Evolutionary conservation across 108 stramenopile species (phyloP).

Genomic region (Epithemia pelagica): DNA sequence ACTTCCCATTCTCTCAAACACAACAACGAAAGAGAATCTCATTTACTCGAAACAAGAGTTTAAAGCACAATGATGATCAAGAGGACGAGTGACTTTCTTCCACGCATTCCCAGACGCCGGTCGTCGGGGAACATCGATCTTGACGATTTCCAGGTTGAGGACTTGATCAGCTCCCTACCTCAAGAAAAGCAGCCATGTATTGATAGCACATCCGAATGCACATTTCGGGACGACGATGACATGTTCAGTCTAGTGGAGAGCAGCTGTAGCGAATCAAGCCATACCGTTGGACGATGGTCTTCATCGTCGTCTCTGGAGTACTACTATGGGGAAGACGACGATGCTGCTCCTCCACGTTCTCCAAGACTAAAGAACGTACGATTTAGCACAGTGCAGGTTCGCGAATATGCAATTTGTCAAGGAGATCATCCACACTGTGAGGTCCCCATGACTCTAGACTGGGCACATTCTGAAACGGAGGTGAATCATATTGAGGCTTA

Average conservation of each 20-base stretch:
- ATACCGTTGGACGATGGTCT: not conserved
- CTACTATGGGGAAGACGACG: not conserved
- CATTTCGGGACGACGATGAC: not conserved
- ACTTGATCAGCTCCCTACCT: not conserved
- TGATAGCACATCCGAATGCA: not conserved
- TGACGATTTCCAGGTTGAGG: not conserved
- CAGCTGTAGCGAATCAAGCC: not conserved
- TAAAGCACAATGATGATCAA: not conserved
- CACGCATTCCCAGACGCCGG: not conserved
- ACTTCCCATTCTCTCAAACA: no score
- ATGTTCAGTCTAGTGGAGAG: not conserved
- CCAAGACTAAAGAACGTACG: not conserved
- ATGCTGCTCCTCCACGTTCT: no score
- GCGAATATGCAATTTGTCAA: constrained; percentile 24
- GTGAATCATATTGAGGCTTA: not conserved
- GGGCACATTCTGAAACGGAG: constrained; percentile 8
- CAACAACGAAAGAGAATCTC: no score
- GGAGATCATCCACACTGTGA: constrained; percentile 30
- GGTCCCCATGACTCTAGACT: constrained; percentile 25
- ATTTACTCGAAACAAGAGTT: no score
- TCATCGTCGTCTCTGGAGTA: not conserved
- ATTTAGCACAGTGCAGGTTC: constrained; percentile 9
- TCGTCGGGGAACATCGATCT: not conserved
- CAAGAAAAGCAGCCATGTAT: not conserved
- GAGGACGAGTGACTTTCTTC: not conserved